Evolutionary conservation across 345 rosid genomes (phyloP).

Genomic region (Lepidium sativum): DNA sequence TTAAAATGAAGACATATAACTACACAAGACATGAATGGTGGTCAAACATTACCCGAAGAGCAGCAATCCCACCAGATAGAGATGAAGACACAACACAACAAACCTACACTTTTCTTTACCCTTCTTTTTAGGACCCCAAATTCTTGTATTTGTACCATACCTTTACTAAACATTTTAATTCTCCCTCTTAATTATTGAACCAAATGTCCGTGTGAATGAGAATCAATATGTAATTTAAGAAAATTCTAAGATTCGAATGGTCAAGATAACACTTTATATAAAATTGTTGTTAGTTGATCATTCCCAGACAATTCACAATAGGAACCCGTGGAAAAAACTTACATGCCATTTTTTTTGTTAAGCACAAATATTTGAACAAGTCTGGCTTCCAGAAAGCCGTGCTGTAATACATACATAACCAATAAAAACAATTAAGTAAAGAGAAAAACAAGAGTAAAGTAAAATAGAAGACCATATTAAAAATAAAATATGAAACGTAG

Average conservation of each 20-base stretch:
- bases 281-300: neutral
- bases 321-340: no score
- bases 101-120: constrained; percentile 59
- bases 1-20: constrained; percentile 15
- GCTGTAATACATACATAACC: no score
- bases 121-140: constrained; percentile 35
- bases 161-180: neutral
- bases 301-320: neutral
- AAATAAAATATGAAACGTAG: neutral
- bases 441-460: neutral
- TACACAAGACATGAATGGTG: constrained; percentile 41
- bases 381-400: no score
- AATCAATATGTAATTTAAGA: no score
- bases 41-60: constrained; percentile 37
- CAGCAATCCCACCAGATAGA: constrained; percentile 28
- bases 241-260: neutral
- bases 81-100: constrained; percentile 49
- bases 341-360: no score
- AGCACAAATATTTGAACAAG: no score
- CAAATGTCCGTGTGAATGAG: no score
- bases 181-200: no score
- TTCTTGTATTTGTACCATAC: constrained; percentile 22
- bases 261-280: neutral
- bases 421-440: no score
- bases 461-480: neutral